phyloP scores from a whole-genome alignment of 106 monocot genomes.

The Acorus calamus region DNA sequence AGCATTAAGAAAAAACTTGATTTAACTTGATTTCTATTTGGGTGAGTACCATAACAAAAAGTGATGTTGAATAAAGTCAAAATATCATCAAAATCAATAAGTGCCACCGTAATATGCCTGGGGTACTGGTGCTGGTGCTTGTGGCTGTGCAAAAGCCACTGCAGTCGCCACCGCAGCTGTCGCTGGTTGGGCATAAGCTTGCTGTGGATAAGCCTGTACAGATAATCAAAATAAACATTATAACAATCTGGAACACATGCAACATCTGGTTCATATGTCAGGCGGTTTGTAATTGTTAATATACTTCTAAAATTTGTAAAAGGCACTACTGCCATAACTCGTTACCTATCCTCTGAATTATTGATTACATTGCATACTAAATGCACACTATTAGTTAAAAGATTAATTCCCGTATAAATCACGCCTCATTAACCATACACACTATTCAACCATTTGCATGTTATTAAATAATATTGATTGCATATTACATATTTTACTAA shows the following conservation, averaged over 20 bases:
- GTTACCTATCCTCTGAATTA: no score
- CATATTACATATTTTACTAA: not conserved
- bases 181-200: constrained; percentile 38
- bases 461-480: not conserved
- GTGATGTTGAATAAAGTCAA: no score
- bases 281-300: no score
- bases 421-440: not conserved
- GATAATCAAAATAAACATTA: not conserved
- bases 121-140: constrained; percentile 14
- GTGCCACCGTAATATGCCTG: constrained; percentile 55
- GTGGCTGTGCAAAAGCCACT: constrained; percentile 30
- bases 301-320: no score
- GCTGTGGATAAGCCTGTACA: constrained; percentile 56
- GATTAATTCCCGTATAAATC: no score
- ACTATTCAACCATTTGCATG: not conserved
- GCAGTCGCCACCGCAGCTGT: constrained; percentile 10
- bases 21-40: no score
- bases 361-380: no score
- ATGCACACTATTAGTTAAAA: no score
- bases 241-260: not conserved
- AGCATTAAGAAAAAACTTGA: no score
- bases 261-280: not conserved
- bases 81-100: constrained; percentile 15
- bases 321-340: no score
- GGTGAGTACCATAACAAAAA: no score